Percentiles rank a stretch among this genome's conserved stretches.
These are phyloP conservation scores for Echium plantagineum DNA, from an alignment of 257 asterid genomes.

Conservation along the genomic window DNA sequence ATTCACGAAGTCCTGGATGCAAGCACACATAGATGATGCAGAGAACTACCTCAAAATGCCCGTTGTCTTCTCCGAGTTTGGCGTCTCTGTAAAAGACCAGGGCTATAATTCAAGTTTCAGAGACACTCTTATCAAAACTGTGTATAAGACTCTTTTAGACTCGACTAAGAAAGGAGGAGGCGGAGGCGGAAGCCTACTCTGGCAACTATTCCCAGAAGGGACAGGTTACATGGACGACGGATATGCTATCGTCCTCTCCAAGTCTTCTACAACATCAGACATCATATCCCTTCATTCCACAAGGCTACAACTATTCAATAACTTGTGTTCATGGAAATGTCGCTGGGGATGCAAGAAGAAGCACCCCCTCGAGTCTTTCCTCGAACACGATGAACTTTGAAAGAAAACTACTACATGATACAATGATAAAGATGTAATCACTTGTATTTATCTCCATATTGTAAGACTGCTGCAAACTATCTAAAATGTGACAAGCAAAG, in stretches of 20 bases:
- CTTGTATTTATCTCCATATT: background rate
- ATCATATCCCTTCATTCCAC: conserved; percentile 56
- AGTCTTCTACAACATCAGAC: conserved; percentile 39
- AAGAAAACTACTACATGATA: background rate
- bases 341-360: conserved; percentile 79
- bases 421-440: background rate
- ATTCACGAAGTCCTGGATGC: conserved; percentile 87
- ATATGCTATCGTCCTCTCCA: conserved; percentile 67
- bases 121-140: conserved; percentile 37
- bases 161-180: conserved; percentile 72
- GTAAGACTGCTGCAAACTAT: background rate
- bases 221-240: conserved; percentile 95
- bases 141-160: conserved; percentile 47
- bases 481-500: no score
- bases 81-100: conserved; percentile 63
- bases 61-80: conserved; percentile 67
- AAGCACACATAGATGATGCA: conserved; percentile 77
- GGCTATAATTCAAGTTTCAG: conserved; percentile 57
- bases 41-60: conserved; percentile 72
- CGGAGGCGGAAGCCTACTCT: conserved; percentile 65
- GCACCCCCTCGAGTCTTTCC: conserved; percentile 28
- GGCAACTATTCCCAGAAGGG: conserved; percentile 92
- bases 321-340: conserved; percentile 64
- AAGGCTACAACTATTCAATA: conserved; percentile 46
- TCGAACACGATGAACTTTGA: conserved; percentile 46